Percentiles rank a stretch among this genome's conserved stretches.
phyloP scores from a whole-genome alignment of 1,284 basidiomycete species.

The Coriolopsis trogii region DNA sequence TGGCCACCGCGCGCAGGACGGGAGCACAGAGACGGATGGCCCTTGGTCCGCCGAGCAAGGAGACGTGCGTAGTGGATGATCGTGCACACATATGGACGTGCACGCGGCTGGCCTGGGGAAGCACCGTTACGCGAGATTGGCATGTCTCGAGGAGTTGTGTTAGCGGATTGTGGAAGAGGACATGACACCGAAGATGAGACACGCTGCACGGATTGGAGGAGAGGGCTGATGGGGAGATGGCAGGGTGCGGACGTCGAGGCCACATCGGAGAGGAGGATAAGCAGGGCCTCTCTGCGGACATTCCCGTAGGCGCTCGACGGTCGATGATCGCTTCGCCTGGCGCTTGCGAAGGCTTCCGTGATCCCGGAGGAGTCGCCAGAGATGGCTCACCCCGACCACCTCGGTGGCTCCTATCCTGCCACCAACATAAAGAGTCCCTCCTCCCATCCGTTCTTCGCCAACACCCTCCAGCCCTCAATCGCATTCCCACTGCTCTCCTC shows the following conservation, averaged over 20 bases:
- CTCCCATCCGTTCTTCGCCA: constrained; percentile 4
- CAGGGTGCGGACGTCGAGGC: not conserved
- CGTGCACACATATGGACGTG: constrained; percentile 8
- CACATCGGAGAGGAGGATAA: constrained; percentile 19
- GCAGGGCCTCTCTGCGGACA: no score
- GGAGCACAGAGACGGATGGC: constrained; percentile 8
- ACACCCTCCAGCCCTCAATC: constrained; percentile 9
- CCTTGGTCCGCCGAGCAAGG: constrained; percentile 23
- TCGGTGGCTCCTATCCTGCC: constrained; percentile 18
- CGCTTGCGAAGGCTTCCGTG: constrained; percentile 11
- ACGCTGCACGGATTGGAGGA: not conserved
- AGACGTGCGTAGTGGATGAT: constrained; percentile 15
- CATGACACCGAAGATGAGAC: not conserved
- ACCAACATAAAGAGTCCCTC: constrained; percentile 5
- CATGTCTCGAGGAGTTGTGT: not conserved
- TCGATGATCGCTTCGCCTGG: not conserved
- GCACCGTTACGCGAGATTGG: constrained; percentile 3
- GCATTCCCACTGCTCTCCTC: not conserved
- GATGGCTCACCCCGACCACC: constrained; percentile 18
- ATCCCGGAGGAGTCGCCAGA: constrained; percentile 15
- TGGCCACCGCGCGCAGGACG: constrained; percentile 4
- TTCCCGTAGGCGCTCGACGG: no score
- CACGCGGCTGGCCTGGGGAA: constrained; percentile 2
- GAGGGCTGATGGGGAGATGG: not conserved
- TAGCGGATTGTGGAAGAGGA: not conserved